Percentiles rank a stretch among this genome's conserved stretches.
These are phyloP conservation scores for Backusella westeae DNA, from an alignment of 192 early-diverging fungal species.

Conservation along the genomic window DNA sequence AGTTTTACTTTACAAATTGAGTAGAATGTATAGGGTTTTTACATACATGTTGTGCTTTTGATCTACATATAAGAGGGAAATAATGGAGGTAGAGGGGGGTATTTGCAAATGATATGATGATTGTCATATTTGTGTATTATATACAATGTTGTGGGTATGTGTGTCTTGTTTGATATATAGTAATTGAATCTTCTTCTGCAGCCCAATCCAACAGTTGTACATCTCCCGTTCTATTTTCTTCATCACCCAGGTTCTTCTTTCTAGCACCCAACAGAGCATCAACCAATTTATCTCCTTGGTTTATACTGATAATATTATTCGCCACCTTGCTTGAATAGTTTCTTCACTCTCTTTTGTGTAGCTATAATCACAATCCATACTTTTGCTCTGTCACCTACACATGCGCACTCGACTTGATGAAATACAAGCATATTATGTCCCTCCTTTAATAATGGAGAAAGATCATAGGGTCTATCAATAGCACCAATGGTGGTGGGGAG, in stretches of 20 bases:
- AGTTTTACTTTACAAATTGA: no score
- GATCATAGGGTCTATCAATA: no score
- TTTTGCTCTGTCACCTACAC: no score
- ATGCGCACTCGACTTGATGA: no score
- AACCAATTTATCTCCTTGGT: not conserved
- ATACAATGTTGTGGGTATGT: not conserved
- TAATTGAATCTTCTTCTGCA: not conserved
- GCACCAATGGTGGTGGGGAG: no score
- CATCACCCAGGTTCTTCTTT: not conserved
- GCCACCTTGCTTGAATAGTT: not conserved
- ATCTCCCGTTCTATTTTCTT: not conserved
- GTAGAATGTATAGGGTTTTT: no score
- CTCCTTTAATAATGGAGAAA: no score
- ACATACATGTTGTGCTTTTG: no score
- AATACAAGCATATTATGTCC: no score
- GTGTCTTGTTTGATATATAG: not conserved
- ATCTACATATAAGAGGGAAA: no score
- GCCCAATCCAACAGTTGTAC: not conserved
- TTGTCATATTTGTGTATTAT: not conserved
- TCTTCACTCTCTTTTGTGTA: not conserved
- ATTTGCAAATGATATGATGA: not conserved
- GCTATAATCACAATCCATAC: not conserved
- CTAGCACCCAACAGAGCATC: not conserved
- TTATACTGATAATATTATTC: not conserved
- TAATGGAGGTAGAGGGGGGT: not conserved